phyloP scores from a whole-genome alignment of 1,284 basidiomycete species.

The Trametes versicolor region DNA sequence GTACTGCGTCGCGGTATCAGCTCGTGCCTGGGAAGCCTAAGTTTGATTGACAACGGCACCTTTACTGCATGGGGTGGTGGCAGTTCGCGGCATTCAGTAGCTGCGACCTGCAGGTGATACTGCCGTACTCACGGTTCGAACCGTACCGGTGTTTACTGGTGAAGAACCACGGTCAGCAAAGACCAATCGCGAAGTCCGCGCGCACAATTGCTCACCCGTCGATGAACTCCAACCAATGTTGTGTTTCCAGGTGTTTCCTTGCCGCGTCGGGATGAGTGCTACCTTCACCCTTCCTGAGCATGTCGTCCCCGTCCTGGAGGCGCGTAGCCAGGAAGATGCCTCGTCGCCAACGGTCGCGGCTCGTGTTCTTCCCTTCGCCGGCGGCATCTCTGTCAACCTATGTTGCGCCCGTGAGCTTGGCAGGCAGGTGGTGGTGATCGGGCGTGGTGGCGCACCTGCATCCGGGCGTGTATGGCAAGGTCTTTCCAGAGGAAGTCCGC shows the following conservation, averaged over 20 bases:
- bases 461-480: slow-evolving; percentile 49
- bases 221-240: slow-evolving; percentile 74
- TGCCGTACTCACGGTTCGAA: slow-evolving; percentile 58
- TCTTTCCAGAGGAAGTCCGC: slow-evolving; percentile 57
- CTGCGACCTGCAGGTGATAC: neutral
- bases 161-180: slow-evolving; percentile 1
- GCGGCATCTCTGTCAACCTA: slow-evolving; percentile 54
- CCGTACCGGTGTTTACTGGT: slow-evolving; percentile 75
- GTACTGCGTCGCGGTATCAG: slow-evolving; percentile 50
- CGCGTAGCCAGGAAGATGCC: slow-evolving; percentile 53
- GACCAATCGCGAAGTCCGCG: neutral
- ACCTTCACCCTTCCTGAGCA: slow-evolving; percentile 43
- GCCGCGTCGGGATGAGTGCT: slow-evolving; percentile 42
- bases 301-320: slow-evolving; percentile 55
- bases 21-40: slow-evolving; percentile 5
- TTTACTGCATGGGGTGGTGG: slow-evolving; percentile 28
- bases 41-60: slow-evolving; percentile 26
- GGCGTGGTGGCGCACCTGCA: slow-evolving; percentile 47
- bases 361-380: slow-evolving; percentile 54
- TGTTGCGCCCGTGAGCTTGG: neutral
- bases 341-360: slow-evolving; percentile 56
- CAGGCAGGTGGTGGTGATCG: slow-evolving; percentile 13
- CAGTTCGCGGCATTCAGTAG: neutral
- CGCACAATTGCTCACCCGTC: slow-evolving; percentile 55
- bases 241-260: slow-evolving; percentile 62